Evolutionary conservation across 2,329 filamentous ascomycete genomes (phyloP).

Genomic region (Gyromitra esculenta): DNA sequence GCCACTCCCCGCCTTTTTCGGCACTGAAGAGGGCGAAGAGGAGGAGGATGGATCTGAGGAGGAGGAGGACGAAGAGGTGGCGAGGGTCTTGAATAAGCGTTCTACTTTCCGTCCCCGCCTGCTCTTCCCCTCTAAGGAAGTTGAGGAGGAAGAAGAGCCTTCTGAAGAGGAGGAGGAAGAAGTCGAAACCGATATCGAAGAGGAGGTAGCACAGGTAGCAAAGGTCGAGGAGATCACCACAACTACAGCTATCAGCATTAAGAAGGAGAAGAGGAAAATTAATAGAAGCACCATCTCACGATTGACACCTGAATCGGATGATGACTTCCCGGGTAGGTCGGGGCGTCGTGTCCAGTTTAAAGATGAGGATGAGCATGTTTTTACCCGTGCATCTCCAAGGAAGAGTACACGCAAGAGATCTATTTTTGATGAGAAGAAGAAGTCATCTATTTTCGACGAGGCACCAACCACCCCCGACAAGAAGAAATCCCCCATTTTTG

Average conservation of each 20-base stretch:
- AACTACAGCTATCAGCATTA: neutral
- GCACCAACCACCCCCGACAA: neutral
- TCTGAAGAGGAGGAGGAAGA: conserved; percentile 69
- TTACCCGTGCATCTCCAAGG: conserved; percentile 16
- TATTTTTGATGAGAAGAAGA: conserved; percentile 10
- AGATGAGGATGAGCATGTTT: conserved; percentile 26
- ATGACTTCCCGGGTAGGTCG: conserved; percentile 30
- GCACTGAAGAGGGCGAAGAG: conserved; percentile 57
- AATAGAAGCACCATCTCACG: conserved; percentile 40
- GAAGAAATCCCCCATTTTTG: conserved; percentile 8
- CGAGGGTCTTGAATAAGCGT: conserved; percentile 65
- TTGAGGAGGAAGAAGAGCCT: conserved; percentile 61
- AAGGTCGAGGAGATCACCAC: conserved; percentile 4
- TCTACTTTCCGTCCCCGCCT: conserved; percentile 77
- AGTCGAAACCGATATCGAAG: conserved; percentile 69
- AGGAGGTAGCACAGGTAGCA: conserved; percentile 54
- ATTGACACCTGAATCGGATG: conserved; percentile 50
- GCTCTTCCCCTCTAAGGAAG: conserved; percentile 70
- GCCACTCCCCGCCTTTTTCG: conserved; percentile 16
- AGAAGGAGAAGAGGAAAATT: conserved; percentile 8
- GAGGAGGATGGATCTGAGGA: conserved; percentile 60
- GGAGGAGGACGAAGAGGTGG: conserved; percentile 58
- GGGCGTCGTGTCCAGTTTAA: conserved; percentile 6
- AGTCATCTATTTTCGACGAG: neutral
- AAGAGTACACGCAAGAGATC: conserved; percentile 32